These are phyloP conservation scores for Diutina ranongensis DNA, from an alignment of 1,139 yeast genomes.

Conservation along the genomic window DNA sequence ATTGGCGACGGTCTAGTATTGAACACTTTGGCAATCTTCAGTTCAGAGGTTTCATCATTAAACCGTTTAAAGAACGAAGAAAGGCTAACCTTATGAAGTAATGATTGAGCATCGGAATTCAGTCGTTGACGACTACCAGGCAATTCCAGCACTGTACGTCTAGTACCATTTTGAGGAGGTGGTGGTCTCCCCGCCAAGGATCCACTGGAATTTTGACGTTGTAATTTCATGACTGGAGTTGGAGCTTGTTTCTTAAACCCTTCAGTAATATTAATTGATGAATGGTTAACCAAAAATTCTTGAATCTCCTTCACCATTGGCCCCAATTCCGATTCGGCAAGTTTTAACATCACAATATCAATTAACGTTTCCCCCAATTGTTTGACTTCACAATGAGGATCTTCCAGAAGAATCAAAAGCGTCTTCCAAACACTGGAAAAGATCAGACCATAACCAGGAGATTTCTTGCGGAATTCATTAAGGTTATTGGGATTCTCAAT, in stretches of 20 bases:
- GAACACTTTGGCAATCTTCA: constrained; percentile 27
- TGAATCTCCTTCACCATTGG: constrained; percentile 56
- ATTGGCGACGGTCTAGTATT: constrained; percentile 31
- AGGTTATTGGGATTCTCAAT: constrained; percentile 49
- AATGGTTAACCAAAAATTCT: constrained; percentile 44
- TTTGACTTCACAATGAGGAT: constrained; percentile 79
- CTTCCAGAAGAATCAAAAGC: constrained; percentile 68
- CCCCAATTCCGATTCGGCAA: constrained; percentile 59
- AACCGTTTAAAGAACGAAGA: constrained; percentile 31
- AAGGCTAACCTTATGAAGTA: constrained; percentile 28
- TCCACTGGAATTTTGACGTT: constrained; percentile 1
- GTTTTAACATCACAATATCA: constrained; percentile 57
- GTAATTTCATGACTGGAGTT: background rate
- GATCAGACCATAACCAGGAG: constrained; percentile 79
- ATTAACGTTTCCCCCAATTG: constrained; percentile 64
- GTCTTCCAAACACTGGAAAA: constrained; percentile 86
- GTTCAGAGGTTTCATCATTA: constrained; percentile 27
- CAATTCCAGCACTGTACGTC: background rate
- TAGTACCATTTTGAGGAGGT: background rate
- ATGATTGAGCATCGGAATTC: constrained; percentile 21
- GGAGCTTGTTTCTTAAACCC: constrained; percentile 18
- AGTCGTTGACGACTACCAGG: background rate
- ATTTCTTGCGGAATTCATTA: constrained; percentile 47
- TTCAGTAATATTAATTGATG: constrained; percentile 30
- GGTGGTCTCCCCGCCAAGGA: background rate